Evolutionary conservation across 2,329 filamentous ascomycete genomes (phyloP).

Genomic region (Fusarium torulosum): DNA sequence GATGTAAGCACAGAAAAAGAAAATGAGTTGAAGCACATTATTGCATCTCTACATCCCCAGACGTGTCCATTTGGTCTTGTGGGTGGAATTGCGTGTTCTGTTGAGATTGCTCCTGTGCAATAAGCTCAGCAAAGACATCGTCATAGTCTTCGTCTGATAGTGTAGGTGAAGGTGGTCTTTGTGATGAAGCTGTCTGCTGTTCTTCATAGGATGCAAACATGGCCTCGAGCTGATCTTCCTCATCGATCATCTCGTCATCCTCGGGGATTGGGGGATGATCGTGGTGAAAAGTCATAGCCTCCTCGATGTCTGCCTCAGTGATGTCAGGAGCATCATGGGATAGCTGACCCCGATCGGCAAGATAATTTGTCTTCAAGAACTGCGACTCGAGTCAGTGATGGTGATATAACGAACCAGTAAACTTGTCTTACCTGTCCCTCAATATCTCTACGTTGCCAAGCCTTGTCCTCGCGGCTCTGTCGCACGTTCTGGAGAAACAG

Average conservation of each 20-base stretch:
- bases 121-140: slow-evolving; percentile 65
- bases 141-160: slow-evolving; percentile 72
- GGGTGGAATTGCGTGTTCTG: slow-evolving; percentile 28
- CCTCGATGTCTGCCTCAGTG: slow-evolving; percentile 65
- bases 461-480: slow-evolving; percentile 69
- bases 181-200: slow-evolving; percentile 39
- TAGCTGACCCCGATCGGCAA: slow-evolving; percentile 52
- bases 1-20: slow-evolving; percentile 9
- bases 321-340: slow-evolving; percentile 55
- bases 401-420: background rate
- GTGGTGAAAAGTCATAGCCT: slow-evolving; percentile 57
- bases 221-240: slow-evolving; percentile 70
- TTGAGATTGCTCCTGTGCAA: slow-evolving; percentile 50
- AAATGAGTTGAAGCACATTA: slow-evolving; percentile 3
- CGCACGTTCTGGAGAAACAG: slow-evolving; percentile 77
- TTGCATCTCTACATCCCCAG: slow-evolving; percentile 49
- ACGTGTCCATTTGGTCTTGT: slow-evolving; percentile 63
- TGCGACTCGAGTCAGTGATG: slow-evolving; percentile 32
- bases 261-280: slow-evolving; percentile 45
- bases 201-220: slow-evolving; percentile 63
- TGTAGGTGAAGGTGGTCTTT: slow-evolving; percentile 52
- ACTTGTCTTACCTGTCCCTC: slow-evolving; percentile 63
- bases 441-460: slow-evolving; percentile 71
- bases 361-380: slow-evolving; percentile 55
- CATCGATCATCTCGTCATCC: slow-evolving; percentile 65